Base-by-base conservation (phyloP, 2,329 filamentous ascomycete species). In the Trichoderma sp. region DNA sequence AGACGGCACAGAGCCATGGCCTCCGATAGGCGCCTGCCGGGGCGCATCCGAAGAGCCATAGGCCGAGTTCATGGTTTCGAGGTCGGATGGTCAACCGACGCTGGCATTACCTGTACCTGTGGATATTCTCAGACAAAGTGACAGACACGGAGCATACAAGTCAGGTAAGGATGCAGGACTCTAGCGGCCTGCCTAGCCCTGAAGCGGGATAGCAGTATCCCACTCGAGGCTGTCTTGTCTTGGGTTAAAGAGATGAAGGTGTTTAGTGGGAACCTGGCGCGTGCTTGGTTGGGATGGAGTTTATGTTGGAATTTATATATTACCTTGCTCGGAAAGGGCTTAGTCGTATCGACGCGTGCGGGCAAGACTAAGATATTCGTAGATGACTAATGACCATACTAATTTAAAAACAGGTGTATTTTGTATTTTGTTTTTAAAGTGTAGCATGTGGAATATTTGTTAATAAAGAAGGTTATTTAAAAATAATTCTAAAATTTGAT, bases 31-130 rank as follows among this genome's bases (percentile, higher is more conserved):
- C 71, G 78, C 74, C 67, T 77, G 78, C 74, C 80, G 80, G 57
- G 79, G 75, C 76, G 79, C 77, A 68, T 80, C 76, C 67, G 78
- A 72, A 47, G 73, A 76, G 59, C 76, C 76, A 71, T 80, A 80
- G 73, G 75, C 71, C 36, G 77, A 77, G 71, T 79, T 80, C 79
- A 81, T 81, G 73, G 63, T 64, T 68, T 61, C n/a, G 43, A 50
- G 30, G 39, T 50, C 43, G 36, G 66, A 69, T 53, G 39, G 66
- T 61, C 28, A 30, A 57, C 64, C 47, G 36, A 8, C 20, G 36
- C 39, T 28, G 47, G 28, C 26, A 68, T 61, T 12, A 39, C 30
- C 39, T 23, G 57, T 68, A 39, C 30, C 39, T 23, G 57, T 68
- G 55, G 55, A 61, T 59, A 68, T 59, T n/a, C 20, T 47, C 55